Evolutionary conservation across 2,329 filamentous ascomycete species (phyloP), one percentile per base, ranked within the genome.

Genomic region (Fulvia fulva): DNA sequence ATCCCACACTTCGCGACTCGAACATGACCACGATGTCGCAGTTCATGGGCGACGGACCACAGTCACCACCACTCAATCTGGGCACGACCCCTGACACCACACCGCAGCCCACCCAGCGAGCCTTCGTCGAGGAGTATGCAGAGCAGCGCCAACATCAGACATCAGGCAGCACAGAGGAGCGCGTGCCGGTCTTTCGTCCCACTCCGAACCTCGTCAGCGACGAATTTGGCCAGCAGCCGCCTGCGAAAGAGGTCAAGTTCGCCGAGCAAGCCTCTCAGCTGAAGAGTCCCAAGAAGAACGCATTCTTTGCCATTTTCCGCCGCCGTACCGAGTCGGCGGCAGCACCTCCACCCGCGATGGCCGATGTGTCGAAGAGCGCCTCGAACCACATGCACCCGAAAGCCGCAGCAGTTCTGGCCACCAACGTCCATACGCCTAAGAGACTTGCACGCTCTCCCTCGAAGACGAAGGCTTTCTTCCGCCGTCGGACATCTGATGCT

Each of bases 81-180:
- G 55, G 41, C 59, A 62, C 16, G 58, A 71, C 37, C 65, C 73
- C 45, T 55, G 56, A 62, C 16, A 28, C 41, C 23, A 62, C 62
- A 7, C 62, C 63, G 2, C 30, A 68, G 41, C 71, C 69, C 14
- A 78, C 77, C 1, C 63, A 64, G 11, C 72, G 77, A 55, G 75
- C 67, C 14, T 65, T 68, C 41, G 73, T 79, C 26, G 77, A 80
- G 64, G 69, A 72, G 22, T 69, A 68, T 28, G 66, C 64, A 1
- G 76, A 79, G 65, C 60, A 68, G 28, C 53, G 56, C 3, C 45
- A 59, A 28, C 67, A 67, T 41, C 45, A 69, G 55, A 51, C 71
- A 62, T 61, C 61, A 68, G 52, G 72, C 67, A 64, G 70, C 70
- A 61, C 69, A 67, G 69, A 73, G 66, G 60, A 65, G 49, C 66